These are phyloP conservation scores for Ottelia alismoides DNA, from an alignment of 106 monocot species.

Conservation along the genomic window DNA sequence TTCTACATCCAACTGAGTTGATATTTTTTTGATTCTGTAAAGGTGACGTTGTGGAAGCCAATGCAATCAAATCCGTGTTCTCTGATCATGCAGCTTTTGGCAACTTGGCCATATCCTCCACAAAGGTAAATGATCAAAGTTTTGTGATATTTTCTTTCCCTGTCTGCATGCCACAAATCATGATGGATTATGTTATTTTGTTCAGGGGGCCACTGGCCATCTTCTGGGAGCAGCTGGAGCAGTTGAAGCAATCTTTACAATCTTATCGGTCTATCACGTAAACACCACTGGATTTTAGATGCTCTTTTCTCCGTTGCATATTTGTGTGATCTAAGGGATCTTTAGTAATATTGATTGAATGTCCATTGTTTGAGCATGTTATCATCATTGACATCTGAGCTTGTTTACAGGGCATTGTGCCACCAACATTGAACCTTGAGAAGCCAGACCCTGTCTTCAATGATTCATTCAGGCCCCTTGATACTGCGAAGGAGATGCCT, in stretches of 20 bases:
- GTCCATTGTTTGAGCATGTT: too few species aligned
- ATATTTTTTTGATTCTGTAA: too few species aligned
- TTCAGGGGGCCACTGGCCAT: constrained; percentile 93
- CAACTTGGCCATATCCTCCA: constrained; percentile 72
- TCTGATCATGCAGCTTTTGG: constrained; percentile 79
- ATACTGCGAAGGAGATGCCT: constrained; percentile 39
- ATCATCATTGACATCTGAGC: background rate
- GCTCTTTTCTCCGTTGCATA: too few species aligned
- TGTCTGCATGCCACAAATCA: too few species aligned
- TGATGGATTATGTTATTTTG: background rate
- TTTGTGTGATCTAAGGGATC: too few species aligned
- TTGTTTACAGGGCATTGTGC: constrained; percentile 67
- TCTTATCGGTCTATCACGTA: constrained; percentile 82
- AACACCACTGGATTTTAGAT: too few species aligned
- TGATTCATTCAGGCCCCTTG: constrained; percentile 45
- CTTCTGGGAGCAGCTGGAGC: constrained; percentile 97
- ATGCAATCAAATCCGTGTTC: constrained; percentile 77
- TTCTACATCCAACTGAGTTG: too few species aligned
- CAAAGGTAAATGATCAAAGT: constrained; percentile 91
- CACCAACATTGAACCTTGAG: constrained; percentile 70
- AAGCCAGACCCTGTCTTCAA: constrained; percentile 58
- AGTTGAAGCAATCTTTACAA: constrained; percentile 90
- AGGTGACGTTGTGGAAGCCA: constrained; percentile 90
- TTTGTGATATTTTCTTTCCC: too few species aligned
- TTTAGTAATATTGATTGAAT: too few species aligned